Conservation (phyloP, 306 rosid species). For the Bauhinia variegata region DNA sequence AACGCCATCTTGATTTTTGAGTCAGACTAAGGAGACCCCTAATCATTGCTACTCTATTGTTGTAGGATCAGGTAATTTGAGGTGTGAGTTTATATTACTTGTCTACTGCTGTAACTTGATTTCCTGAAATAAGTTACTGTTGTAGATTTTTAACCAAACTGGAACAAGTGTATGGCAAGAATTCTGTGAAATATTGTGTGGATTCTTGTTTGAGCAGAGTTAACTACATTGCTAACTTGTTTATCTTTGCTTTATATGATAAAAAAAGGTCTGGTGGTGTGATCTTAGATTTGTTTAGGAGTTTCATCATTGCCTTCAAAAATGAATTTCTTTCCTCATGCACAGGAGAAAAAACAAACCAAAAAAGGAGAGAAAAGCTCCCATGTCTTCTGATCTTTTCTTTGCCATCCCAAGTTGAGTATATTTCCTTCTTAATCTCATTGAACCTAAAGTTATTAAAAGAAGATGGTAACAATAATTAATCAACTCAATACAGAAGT, state of each 20-base stretch:
- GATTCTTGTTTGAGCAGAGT: conserved; percentile 8
- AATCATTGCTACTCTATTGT: not conserved
- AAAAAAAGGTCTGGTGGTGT: not conserved
- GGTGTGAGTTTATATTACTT: not conserved
- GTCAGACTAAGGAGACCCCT: not conserved
- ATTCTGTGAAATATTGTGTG: conserved; percentile 1
- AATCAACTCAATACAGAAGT: not conserved
- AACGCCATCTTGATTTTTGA: not conserved
- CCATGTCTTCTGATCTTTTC: not conserved
- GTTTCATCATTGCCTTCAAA: not conserved
- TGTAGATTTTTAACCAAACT: not conserved
- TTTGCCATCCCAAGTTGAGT: not conserved
- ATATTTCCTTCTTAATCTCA: not conserved
- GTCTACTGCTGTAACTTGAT: not conserved
- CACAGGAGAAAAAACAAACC: not conserved
- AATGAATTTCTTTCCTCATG: not conserved
- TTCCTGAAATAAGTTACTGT: not conserved
- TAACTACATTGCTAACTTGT: not conserved
- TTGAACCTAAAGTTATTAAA: not conserved
- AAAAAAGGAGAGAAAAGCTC: not conserved
- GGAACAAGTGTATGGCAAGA: not conserved
- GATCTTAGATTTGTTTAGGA: not conserved
- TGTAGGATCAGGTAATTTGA: conserved; percentile 4
- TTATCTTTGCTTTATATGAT: not conserved
- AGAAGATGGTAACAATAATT: no score